Evolutionary conservation across 2,329 filamentous ascomycete species (phyloP), one percentile per base, ranked within the genome.

Genomic region (Knufia petricola): DNA sequence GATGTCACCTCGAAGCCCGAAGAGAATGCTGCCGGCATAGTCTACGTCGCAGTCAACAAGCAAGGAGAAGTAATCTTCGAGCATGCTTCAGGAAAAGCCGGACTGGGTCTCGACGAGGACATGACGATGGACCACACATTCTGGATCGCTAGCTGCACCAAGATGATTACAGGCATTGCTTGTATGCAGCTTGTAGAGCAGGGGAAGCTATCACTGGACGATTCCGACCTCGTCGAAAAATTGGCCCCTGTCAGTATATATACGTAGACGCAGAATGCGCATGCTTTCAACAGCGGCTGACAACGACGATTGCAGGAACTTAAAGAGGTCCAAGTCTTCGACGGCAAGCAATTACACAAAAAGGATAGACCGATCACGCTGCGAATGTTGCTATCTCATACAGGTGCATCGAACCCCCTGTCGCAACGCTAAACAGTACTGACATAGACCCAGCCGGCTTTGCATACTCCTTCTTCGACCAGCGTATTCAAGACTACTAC

Each of bases 121-220:
- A 63, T 63, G 57, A 61, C 58, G 1, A 37, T 55, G 31, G 59
- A 63, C 46, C 58, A 55, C 9, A 50, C 60, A 12, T 60, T 63
- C 58, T 78, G 73, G 74, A 66, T 79, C 3, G 76, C 76, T 0
- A 77, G 74, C 0, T 77, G 73, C 57, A 78, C 77, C 13, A 80
- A 80, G 62, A 66, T 78, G 65, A 62, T 79, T 10, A 64, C 68
- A 0, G 74, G 68, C 0, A 61, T 79, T 12, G 73, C 75, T 1
- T 70, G 66, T 40, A 77, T 81, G 73, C 76, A 80, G 59, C 68
- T 77, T 1, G 76, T 79, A 1, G 77, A 80, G 57, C 63, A 69
- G 45, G 75, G 72, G 0, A 53, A 60, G 7, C 55, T 79, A 15
- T 62, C 55, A 1, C 62, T 79, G 0, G 76, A 79, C 44, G 70